phyloP scores from a whole-genome alignment of 2,329 filamentous ascomycete species.

The Gyromitra esculenta region DNA sequence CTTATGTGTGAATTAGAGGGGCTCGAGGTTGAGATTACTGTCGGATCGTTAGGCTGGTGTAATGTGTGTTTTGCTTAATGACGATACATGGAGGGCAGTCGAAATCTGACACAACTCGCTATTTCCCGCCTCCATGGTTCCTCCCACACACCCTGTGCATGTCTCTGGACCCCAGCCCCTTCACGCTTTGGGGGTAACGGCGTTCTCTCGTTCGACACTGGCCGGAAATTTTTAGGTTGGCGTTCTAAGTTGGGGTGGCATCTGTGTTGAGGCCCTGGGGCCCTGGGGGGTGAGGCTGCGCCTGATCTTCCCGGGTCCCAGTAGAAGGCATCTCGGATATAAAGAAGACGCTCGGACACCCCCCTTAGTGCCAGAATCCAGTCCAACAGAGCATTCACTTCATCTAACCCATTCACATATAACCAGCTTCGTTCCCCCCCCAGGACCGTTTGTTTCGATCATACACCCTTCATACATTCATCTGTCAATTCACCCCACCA shows the following conservation, averaged over 20 bases:
- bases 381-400: constrained; percentile 11
- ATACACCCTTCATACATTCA: constrained; percentile 17
- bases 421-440: constrained; percentile 44
- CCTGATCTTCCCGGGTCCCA: constrained; percentile 41
- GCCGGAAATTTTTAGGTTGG: constrained; percentile 50
- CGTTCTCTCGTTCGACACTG: constrained; percentile 24
- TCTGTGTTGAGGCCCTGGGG: constrained; percentile 16
- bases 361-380: constrained; percentile 28
- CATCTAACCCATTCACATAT: constrained; percentile 46
- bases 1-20: constrained; percentile 28
- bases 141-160: constrained; percentile 45
- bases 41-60: constrained; percentile 3
- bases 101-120: constrained; percentile 53
- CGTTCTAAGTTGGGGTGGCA: constrained; percentile 48
- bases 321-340: constrained; percentile 44
- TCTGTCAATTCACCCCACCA: background rate
- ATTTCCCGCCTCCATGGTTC: constrained; percentile 53
- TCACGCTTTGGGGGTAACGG: constrained; percentile 31
- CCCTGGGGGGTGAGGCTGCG: constrained; percentile 38
- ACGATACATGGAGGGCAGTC: constrained; percentile 45
- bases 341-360: constrained; percentile 48
- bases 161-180: constrained; percentile 47
- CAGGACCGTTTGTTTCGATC: constrained; percentile 28
- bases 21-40: constrained; percentile 24
- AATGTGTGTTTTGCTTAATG: constrained; percentile 44